Evolutionary conservation across 495 filamentous ascomycete species (phyloP).

Genomic region (Jackrogersella multiformis): DNA sequence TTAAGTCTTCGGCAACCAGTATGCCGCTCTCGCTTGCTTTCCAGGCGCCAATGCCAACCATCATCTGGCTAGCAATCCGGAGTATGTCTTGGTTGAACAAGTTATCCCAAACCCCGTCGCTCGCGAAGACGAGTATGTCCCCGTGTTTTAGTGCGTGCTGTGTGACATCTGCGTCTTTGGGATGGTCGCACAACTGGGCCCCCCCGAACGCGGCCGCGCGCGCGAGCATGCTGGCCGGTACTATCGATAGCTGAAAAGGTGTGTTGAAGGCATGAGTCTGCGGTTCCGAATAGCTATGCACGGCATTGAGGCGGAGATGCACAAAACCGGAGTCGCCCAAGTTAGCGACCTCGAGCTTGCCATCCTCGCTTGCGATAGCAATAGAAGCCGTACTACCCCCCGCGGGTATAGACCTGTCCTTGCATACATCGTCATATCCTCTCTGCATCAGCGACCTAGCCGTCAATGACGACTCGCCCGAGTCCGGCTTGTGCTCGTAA

Average conservation of each 20-base stretch:
- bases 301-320: conserved; percentile 80
- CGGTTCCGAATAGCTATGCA: conserved; percentile 80
- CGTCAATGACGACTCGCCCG: conserved; percentile 53
- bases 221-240: conserved; percentile 78
- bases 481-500: conserved; percentile 54
- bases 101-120: conserved; percentile 97
- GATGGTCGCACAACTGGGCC: conserved; percentile 79
- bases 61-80: conserved; percentile 75
- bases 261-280: conserved; percentile 99
- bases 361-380: conserved; percentile 73
- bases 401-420: conserved; percentile 74
- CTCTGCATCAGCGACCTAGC: conserved; percentile 78
- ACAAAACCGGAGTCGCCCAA: conserved; percentile 98
- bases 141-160: conserved; percentile 81
- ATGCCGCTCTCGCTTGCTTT: conserved; percentile 65
- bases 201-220: conserved; percentile 84
- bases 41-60: conserved; percentile 81
- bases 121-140: conserved; percentile 90
- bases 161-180: conserved; percentile 82
- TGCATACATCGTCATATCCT: conserved; percentile 82
- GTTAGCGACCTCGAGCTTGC: conserved; percentile 86
- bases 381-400: conserved; percentile 93
- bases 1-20: conserved; percentile 63
- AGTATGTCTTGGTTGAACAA: conserved; percentile 89
- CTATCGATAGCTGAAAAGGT: conserved; percentile 90